These are phyloP conservation scores for Plasmodium malariae DNA, from an alignment of 169 alveolate species.

Conservation along the genomic window DNA sequence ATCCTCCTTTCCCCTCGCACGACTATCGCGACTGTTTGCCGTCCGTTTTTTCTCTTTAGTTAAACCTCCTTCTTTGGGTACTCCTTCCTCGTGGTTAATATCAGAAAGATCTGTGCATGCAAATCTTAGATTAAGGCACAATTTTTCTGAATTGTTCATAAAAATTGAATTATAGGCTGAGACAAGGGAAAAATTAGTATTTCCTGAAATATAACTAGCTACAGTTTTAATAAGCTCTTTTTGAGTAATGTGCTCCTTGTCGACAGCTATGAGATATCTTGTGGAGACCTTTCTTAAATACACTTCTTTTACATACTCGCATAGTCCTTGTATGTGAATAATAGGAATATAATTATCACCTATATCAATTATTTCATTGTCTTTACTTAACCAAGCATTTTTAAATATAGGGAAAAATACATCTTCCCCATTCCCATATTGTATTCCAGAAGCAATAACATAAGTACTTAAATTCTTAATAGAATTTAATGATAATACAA, in stretches of 20 bases:
- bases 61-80: background rate
- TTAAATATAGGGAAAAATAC: conserved; percentile 40
- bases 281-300: background rate
- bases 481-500: conserved; percentile 43
- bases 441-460: conserved; percentile 55
- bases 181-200: conserved; percentile 10
- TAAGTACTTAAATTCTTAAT: conserved; percentile 34
- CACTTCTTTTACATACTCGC: conserved; percentile 40
- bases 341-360: conserved; percentile 58
- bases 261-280: conserved; percentile 59
- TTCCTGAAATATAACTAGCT: conserved; percentile 27
- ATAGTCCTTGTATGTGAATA: conserved; percentile 42
- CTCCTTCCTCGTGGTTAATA: background rate
- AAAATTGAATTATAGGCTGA: conserved; percentile 31
- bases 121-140: conserved; percentile 45
- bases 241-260: conserved; percentile 38
- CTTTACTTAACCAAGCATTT: conserved; percentile 64
- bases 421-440: conserved; percentile 58
- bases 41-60: background rate
- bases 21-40: background rate
- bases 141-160: conserved; percentile 21
- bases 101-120: conserved; percentile 24
- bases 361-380: conserved; percentile 37
- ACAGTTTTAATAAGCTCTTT: conserved; percentile 32
- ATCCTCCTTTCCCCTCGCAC: background rate